Percentiles rank a stretch among this genome's conserved stretches.
Evolutionary conservation across 257 asterid species (phyloP).

Genomic region (Jacaranda mimosifolia): DNA sequence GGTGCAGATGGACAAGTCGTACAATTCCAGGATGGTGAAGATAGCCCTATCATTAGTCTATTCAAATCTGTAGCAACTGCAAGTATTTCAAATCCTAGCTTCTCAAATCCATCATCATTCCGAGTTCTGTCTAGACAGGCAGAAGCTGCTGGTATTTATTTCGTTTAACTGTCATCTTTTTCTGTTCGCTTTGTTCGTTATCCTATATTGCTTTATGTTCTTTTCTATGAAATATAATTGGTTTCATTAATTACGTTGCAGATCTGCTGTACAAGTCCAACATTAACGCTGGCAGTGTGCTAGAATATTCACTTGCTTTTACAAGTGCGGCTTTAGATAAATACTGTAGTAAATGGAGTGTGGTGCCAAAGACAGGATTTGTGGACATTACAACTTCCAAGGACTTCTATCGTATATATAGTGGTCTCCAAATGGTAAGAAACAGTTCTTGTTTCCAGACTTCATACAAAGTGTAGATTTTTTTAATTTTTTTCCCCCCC

Average conservation of each 20-base stretch:
- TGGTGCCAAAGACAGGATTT: constrained; percentile 91
- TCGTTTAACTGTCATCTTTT: background rate
- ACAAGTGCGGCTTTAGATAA: constrained; percentile 97
- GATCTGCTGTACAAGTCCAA: constrained; percentile 93
- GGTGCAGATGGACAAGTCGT: constrained; percentile 89
- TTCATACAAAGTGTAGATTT: background rate
- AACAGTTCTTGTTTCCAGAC: constrained; percentile 6
- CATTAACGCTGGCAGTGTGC: constrained; percentile 93
- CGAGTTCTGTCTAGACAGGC: constrained; percentile 90
- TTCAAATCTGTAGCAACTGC: constrained; percentile 83
- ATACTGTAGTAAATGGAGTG: constrained; percentile 94
- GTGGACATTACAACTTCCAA: constrained; percentile 94
- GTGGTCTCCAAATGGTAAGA: constrained; percentile 92
- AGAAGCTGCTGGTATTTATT: constrained; percentile 93
- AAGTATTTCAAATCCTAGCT: constrained; percentile 64
- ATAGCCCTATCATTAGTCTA: constrained; percentile 85
- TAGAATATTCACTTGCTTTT: constrained; percentile 97
- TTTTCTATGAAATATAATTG: background rate
- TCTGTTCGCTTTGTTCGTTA: background rate
- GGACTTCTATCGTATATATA: constrained; percentile 92
- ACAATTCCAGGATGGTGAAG: constrained; percentile 79
- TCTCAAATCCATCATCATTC: constrained; percentile 72
- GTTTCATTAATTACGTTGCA: constrained; percentile 41
- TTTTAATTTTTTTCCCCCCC: background rate
- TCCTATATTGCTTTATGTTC: background rate